A percentile compares a stretch with the other conserved stretches of the same genome.
Evolutionary conservation across 257 asterid genomes (phyloP).

Genomic region (Gentiana macrophylla): DNA sequence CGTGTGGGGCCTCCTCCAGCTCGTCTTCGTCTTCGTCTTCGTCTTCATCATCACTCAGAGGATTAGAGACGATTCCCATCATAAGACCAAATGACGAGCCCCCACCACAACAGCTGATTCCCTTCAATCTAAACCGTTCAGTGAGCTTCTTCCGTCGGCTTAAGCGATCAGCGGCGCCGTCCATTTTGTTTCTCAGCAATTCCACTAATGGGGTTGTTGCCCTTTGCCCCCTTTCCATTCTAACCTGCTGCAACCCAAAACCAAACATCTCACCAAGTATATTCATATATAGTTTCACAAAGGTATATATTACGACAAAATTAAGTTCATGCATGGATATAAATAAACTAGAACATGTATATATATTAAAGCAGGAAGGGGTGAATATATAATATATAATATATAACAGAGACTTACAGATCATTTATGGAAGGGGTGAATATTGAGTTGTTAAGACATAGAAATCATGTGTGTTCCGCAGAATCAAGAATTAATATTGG

Average conservation of each 20-base stretch:
- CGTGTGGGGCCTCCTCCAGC: slow-evolving; percentile 9
- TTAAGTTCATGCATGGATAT: too few species aligned
- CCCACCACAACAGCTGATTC: slow-evolving; percentile 33
- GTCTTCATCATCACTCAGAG: slow-evolving; percentile 23
- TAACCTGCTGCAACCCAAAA: slow-evolving; percentile 59
- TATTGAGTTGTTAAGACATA: slow-evolving; percentile 12
- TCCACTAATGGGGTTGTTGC: slow-evolving; percentile 31
- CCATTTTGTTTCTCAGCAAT: slow-evolving; percentile 45
- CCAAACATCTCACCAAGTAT: slow-evolving; percentile 38
- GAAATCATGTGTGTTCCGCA: slow-evolving; percentile 42
- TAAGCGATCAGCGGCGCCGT: slow-evolving; percentile 42
- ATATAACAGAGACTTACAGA: slow-evolving; percentile 12
- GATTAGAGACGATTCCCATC: slow-evolving; percentile 25
- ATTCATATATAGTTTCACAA: slow-evolving; percentile 17
- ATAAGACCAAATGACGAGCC: slow-evolving; percentile 52
- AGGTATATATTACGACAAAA: too few species aligned
- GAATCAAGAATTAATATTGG: not conserved
- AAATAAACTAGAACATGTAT: too few species aligned
- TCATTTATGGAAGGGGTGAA: slow-evolving; percentile 1
- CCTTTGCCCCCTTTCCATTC: slow-evolving; percentile 30
- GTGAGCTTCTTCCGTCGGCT: slow-evolving; percentile 41
- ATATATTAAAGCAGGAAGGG: slow-evolving; percentile 3
- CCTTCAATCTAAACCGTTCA: slow-evolving; percentile 62
- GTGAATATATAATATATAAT: slow-evolving; percentile 12
- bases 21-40: slow-evolving; percentile 13